Percentiles rank a stretch among this genome's conserved stretches.
Evolutionary conservation across 176 grass and related monocot species (phyloP).

Genomic region (Pontederia crassipes): DNA sequence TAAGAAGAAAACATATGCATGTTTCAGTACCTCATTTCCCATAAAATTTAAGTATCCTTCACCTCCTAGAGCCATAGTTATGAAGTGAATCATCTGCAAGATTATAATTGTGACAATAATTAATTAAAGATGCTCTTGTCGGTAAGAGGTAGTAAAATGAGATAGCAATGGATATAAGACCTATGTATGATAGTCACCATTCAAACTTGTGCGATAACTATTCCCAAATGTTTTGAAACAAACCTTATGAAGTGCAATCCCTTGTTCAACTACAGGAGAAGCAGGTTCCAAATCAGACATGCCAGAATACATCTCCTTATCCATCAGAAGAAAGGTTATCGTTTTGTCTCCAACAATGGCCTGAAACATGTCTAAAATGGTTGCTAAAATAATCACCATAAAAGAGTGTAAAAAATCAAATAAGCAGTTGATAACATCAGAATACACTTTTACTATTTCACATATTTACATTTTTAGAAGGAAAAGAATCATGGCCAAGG

Average conservation of each 20-base stretch:
- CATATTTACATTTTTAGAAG: neutral
- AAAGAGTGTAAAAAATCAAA: slow-evolving; percentile 7
- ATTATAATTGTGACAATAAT: neutral
- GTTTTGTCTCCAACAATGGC: slow-evolving; percentile 98
- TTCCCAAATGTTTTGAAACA: neutral
- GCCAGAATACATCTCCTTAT: slow-evolving; percentile 95
- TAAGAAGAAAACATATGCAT: neutral
- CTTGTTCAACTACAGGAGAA: slow-evolving; percentile 63
- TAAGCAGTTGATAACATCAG: neutral
- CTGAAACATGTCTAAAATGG: slow-evolving; percentile 30
- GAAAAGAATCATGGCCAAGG: too few species aligned
- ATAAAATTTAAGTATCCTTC: slow-evolving; percentile 99
- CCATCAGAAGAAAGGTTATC: slow-evolving; percentile 85
- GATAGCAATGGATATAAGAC: neutral
- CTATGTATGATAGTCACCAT: too few species aligned
- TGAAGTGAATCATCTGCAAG: slow-evolving; percentile 93
- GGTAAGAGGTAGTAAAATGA: neutral
- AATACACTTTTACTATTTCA: neutral
- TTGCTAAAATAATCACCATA: slow-evolving; percentile 6
- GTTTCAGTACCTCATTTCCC: slow-evolving; percentile 75
- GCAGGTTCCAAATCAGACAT: slow-evolving; percentile 95
- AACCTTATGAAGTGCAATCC: slow-evolving; percentile 93
- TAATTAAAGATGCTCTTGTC: neutral
- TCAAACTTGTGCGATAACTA: too few species aligned
- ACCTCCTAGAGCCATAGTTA: slow-evolving; percentile 89